Evolutionary conservation across 169 alveolate genomes (phyloP).

Genomic region (Eimeria necatrix): DNA sequence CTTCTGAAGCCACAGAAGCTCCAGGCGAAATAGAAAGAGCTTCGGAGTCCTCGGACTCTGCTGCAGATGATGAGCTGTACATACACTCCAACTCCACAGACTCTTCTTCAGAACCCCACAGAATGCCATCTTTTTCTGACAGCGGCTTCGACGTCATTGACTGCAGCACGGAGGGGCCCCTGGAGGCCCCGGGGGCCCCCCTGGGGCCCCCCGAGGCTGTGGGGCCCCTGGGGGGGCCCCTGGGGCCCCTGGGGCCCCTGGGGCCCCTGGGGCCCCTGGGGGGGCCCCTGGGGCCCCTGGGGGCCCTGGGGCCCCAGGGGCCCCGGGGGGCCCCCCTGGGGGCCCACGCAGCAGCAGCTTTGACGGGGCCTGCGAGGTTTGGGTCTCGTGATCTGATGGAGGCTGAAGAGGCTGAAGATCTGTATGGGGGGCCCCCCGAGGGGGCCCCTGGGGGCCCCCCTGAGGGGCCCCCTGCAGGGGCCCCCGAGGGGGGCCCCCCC

Average conservation of each 20-base stretch:
- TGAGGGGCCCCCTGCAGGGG: background rate
- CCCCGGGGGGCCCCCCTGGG: too few relatives aligned
- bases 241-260: too few relatives aligned
- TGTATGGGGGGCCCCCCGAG: too few relatives aligned
- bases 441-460: too few relatives aligned
- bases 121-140: conserved; percentile 17
- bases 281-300: too few relatives aligned
- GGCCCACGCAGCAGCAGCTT: too few relatives aligned
- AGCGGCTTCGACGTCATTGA: conserved; percentile 9
- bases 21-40: background rate
- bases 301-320: too few relatives aligned
- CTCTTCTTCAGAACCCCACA: background rate
- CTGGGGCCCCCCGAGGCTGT: background rate
- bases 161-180: background rate
- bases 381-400: background rate
- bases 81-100: background rate
- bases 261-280: too few relatives aligned
- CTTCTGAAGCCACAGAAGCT: background rate
- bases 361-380: too few relatives aligned
- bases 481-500: too few relatives aligned
- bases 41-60: background rate
- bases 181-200: too few relatives aligned
- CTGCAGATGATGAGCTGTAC: background rate
- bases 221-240: too few relatives aligned
- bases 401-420: background rate